Base-by-base conservation (phyloP, 345 rosid species). In the Trapa incisa region DNA sequence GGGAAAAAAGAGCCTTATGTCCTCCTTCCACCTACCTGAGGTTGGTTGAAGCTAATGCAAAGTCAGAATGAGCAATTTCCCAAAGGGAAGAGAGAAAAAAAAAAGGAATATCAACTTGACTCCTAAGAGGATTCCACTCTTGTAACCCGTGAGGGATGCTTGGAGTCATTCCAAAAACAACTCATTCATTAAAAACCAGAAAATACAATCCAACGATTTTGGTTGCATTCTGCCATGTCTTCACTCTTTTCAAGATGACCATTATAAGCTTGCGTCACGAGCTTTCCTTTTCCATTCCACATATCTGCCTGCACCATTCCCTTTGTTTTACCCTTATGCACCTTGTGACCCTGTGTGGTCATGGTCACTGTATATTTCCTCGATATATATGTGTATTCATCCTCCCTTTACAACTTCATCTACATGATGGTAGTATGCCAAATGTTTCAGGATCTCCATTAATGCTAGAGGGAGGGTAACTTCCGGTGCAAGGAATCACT, bases 161-260 rank as follows among this genome's bases (percentile, higher is more conserved):
- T 64, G 66, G 66, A 64, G 7, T 42, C 66, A 64, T 64, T 64
- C 66, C 47, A 64, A 38, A 39, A 64, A 64, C 66, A 64, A 64
- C 47, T 63, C 38, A 38, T 32, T n/a, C 29, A 57, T 22, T 22
- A 22, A 22, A 6, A 33, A 57, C 2, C 61, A 57, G 36, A 22
- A 57, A 57, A 0, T 45, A 45, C 13, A 5, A 57, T 57, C 36
- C 36, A 57, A 57, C 37, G 22, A 4, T 57, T 58, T 54, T 54
- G 32, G 63, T 58, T 35, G 38, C 63, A 58, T 58, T 58, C 63
- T 57, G 36, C 35, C 35, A 6, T 32, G 37, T 13, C 61, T 58
- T 33, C 63, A 10, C 63, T 58, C 63, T 33, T 58, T 32, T 58
- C 63, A 22, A 22, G 63, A 58, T 58, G 63, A 38, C 16, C 38